phyloP scores from a whole-genome alignment of 2,329 filamentous ascomycete species.

The Ophiocordyceps polyrhachis-furcata region DNA sequence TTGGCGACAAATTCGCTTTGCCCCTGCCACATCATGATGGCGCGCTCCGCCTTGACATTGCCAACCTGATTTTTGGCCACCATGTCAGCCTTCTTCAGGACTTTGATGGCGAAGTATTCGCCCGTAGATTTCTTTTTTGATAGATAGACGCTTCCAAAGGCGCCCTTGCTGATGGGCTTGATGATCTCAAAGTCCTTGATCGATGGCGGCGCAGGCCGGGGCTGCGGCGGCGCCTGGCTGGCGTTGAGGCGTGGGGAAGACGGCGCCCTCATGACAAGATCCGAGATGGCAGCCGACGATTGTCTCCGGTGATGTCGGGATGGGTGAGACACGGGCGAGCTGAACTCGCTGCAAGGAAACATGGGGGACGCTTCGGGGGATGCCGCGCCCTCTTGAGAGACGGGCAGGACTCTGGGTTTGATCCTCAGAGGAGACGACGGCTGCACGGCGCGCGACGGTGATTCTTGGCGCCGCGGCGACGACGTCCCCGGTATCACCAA shows the following conservation, averaged over 20 bases:
- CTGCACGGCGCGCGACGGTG: constrained; percentile 59
- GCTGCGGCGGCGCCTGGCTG: constrained; percentile 60
- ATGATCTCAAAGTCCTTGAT: constrained; percentile 99
- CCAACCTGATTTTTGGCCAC: constrained; percentile 98
- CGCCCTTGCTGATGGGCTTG: constrained; percentile 97
- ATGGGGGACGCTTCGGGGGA: constrained; percentile 86
- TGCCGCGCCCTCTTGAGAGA: constrained; percentile 43
- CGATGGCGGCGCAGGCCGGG: constrained; percentile 75
- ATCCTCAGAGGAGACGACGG: constrained; percentile 79
- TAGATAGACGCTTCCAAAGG: constrained; percentile 92
- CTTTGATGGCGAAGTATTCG: constrained; percentile 97
- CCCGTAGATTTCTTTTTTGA: constrained; percentile 98
- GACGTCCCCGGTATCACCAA: constrained; percentile 62
- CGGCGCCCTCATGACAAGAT: constrained; percentile 45
- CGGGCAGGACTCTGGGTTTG: constrained; percentile 52
- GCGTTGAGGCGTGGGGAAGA: constrained; percentile 68
- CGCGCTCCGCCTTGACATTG: constrained; percentile 94
- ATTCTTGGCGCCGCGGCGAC: constrained; percentile 73
- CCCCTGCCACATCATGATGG: constrained; percentile 99
- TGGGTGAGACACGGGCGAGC: constrained; percentile 47
- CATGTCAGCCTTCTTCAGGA: constrained; percentile 99
- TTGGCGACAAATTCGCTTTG: constrained; percentile 98
- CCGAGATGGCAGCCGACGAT: constrained; percentile 75
- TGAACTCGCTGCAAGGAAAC: constrained; percentile 64
- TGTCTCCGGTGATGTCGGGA: constrained; percentile 63